Evolutionary conservation across 2,329 filamentous ascomycete species (phyloP).

Genomic region (Aspergillus neoniger): DNA sequence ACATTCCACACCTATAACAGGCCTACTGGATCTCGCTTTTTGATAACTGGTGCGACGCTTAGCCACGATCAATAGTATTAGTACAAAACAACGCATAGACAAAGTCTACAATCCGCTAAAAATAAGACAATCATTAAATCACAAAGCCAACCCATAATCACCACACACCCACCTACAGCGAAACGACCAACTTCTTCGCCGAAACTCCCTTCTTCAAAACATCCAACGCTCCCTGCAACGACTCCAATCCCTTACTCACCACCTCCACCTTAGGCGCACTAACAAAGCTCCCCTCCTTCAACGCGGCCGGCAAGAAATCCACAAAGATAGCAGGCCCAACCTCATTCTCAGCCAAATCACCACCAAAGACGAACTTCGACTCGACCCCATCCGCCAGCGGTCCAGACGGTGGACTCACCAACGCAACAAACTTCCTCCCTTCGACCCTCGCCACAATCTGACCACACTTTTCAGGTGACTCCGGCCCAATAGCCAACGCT

Average conservation of each 20-base stretch:
- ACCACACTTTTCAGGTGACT: neutral
- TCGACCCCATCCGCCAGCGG: slow-evolving; percentile 19
- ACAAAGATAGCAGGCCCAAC: slow-evolving; percentile 31
- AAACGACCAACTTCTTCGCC: slow-evolving; percentile 31
- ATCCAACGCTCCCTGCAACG: slow-evolving; percentile 26
- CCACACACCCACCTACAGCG: neutral
- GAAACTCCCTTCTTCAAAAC: slow-evolving; percentile 24
- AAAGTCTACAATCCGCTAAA: too few species aligned
- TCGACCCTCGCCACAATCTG: slow-evolving; percentile 15
- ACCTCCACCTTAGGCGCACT: slow-evolving; percentile 28
- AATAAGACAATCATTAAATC: too few species aligned
- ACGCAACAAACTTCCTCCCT: slow-evolving; percentile 25
- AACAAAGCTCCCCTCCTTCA: slow-evolving; percentile 36
- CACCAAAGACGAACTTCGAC: slow-evolving; percentile 28
- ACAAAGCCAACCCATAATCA: neutral
- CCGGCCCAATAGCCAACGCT: slow-evolving; percentile 7
- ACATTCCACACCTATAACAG: too few species aligned
- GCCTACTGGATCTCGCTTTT: too few species aligned
- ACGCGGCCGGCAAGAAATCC: slow-evolving; percentile 35
- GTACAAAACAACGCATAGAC: too few species aligned
- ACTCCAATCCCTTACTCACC: slow-evolving; percentile 25
- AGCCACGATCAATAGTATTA: too few species aligned
- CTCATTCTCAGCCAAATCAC: slow-evolving; percentile 26
- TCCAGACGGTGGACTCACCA: slow-evolving; percentile 4
- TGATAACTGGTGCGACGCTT: too few species aligned